A percentile compares a stretch with the other conserved stretches of the same genome.
These are phyloP conservation scores for Nakazawaea laoshanensis DNA, from an alignment of 805 yeast species.

Conservation along the genomic window DNA sequence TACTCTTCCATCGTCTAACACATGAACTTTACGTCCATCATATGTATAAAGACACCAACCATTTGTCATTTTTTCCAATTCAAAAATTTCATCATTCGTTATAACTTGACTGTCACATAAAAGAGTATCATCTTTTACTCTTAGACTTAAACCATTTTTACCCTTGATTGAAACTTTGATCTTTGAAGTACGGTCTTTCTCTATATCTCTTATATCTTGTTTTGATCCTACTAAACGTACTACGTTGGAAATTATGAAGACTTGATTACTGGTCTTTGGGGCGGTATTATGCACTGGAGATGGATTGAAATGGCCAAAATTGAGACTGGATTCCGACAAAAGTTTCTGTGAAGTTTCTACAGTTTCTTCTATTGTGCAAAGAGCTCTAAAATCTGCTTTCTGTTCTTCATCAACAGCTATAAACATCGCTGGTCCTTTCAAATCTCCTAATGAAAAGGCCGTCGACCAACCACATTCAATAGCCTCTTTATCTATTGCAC, in stretches of 20 bases:
- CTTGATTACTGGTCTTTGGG: conserved; percentile 19
- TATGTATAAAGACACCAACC: too few species aligned
- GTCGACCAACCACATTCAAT: conserved; percentile 24
- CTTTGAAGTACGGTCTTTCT: conserved; percentile 7
- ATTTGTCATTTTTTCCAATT: conserved; percentile 10
- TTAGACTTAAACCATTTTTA: conserved; percentile 16
- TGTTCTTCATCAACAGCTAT: conserved; percentile 10
- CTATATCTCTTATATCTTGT: not conserved
- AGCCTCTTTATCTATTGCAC: conserved; percentile 13
- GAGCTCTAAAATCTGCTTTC: too few species aligned
- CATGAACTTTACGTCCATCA: conserved; percentile 1
- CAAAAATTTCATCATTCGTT: conserved; percentile 20
- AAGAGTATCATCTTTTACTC: conserved; percentile 13
- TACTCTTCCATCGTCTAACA: conserved; percentile 5
- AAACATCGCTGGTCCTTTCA: conserved; percentile 19
- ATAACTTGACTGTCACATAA: conserved; percentile 16
- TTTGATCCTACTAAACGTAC: conserved; percentile 13
- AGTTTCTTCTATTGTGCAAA: too few species aligned
- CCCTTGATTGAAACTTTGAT: conserved; percentile 17
- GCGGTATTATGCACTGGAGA: too few species aligned
- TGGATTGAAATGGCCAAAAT: conserved; percentile 13
- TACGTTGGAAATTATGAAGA: conserved; percentile 18
- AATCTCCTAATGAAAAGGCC: conserved; percentile 13
- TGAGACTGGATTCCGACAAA: too few species aligned
- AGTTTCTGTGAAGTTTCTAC: too few species aligned